phyloP scores from a whole-genome alignment of 2,329 filamentous ascomycete species.

The Aspergillus persii region DNA sequence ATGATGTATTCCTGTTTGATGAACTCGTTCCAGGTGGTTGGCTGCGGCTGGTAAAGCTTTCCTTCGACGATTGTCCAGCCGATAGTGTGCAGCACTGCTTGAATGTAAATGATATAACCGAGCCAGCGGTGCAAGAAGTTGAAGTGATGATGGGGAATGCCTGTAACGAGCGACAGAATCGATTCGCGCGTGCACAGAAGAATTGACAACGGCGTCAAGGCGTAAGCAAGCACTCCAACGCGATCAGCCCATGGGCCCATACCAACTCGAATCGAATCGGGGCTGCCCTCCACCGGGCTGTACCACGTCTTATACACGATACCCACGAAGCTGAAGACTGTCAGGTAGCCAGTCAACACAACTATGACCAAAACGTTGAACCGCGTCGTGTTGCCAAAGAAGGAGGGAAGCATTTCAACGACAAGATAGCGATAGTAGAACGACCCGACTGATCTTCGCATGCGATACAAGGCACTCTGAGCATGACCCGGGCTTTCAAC shows the following conservation, averaged over 20 bases:
- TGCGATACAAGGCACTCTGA: slow-evolving; percentile 23
- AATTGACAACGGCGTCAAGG: slow-evolving; percentile 68
- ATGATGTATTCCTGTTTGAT: slow-evolving; percentile 67
- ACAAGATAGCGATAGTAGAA: slow-evolving; percentile 56
- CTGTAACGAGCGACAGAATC: slow-evolving; percentile 66
- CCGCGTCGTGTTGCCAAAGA: slow-evolving; percentile 68
- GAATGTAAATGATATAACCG: slow-evolving; percentile 69
- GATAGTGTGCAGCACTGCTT: slow-evolving; percentile 67
- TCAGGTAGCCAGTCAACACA: slow-evolving; percentile 60
- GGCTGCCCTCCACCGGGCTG: slow-evolving; percentile 62
- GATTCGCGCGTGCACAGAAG: slow-evolving; percentile 68
- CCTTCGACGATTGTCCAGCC: slow-evolving; percentile 68
- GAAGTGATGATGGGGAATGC: slow-evolving; percentile 73
- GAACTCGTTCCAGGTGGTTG: slow-evolving; percentile 55
- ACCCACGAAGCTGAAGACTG: slow-evolving; percentile 67
- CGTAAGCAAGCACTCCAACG: slow-evolving; percentile 69
- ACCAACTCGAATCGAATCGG: slow-evolving; percentile 60
- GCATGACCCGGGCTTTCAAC: slow-evolving; percentile 22
- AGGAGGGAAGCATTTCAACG: slow-evolving; percentile 53
- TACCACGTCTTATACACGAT: slow-evolving; percentile 68
- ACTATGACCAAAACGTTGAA: slow-evolving; percentile 64
- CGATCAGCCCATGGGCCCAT: slow-evolving; percentile 69
- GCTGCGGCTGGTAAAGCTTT: slow-evolving; percentile 69
- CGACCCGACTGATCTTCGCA: slow-evolving; percentile 42
- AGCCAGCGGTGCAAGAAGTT: slow-evolving; percentile 76